Evolutionary conservation across 768 basidiomycete genomes (phyloP), one percentile per base, ranked within the genome.

Genomic region (Psilocybe subaeruginosa): DNA sequence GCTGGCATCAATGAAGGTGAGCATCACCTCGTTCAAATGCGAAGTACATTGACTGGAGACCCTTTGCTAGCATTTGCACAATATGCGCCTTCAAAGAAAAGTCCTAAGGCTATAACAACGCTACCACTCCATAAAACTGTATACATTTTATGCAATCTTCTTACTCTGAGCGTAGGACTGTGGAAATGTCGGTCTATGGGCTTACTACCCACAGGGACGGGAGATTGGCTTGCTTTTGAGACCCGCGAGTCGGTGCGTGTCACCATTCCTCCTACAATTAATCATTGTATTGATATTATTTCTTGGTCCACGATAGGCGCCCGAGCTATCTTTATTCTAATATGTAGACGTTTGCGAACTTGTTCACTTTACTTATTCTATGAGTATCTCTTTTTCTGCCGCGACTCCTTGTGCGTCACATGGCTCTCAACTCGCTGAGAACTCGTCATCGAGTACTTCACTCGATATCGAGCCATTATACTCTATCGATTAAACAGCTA

Each of bases 101-200:
- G 82, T 37, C 73, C 82, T 0, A 79, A 81, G 56, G 75, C 86
- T 30, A 61, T 86, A 29, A 77, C 77, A 35, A 84, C 89, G 0
- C 79, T 94, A n/a, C 72, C 79, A 1, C 74, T 89, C 46, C 91
- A 91, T 60, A 94, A 94, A 67, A 56, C 88, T 53, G 84, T 82
- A 14, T 95, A 90, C 68, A 62, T 95, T 1, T 72, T 82, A 0
- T 92, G 90, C 73, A 94, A 93, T 69, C 56, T 91, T 4, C 71
- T 90, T 57, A 96, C 94, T 0, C 81, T 97, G 16, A 85, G 79
- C 4, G 87, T 97, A 30, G 95, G 95, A 0, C 73, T 97, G 29
- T 98, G 92, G 90, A 98, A 98, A 74, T 97, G 95, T 75, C 86
- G 87, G 33, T 85, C 89, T 0, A 95, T 98, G 94, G 95, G 95